Evolutionary conservation across 768 basidiomycete genomes (phyloP).

Genomic region (Collybiopsis luxurians): DNA sequence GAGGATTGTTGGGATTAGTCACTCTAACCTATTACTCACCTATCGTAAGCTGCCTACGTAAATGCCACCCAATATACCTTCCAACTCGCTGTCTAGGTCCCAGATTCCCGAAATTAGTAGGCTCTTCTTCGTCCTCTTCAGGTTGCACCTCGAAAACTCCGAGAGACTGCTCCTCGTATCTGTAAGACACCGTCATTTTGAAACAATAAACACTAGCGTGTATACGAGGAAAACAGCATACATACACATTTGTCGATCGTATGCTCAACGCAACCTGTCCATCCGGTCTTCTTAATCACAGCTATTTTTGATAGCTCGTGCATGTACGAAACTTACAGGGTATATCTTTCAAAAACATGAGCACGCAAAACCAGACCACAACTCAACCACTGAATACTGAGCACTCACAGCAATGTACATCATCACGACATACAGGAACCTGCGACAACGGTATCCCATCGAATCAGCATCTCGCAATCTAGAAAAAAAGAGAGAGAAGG

Average conservation of each 20-base stretch:
- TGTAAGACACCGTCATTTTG: conserved; percentile 12
- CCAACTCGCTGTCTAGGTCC: conserved; percentile 42
- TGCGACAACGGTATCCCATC: conserved; percentile 15
- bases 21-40: conserved; percentile 35
- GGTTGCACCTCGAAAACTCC: conserved; percentile 59
- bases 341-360: conserved; percentile 31
- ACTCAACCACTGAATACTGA: too few relatives aligned
- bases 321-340: conserved; percentile 26
- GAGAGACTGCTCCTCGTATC: conserved; percentile 71
- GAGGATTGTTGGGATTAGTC: too few relatives aligned
- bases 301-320: too few relatives aligned
- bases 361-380: conserved; percentile 6
- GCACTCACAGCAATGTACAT: conserved; percentile 63
- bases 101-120: conserved; percentile 33
- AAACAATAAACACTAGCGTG: background rate
- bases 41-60: conserved; percentile 59
- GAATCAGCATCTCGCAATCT: too few relatives aligned
- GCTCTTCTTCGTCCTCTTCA: conserved; percentile 49
- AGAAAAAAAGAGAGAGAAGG: background rate
- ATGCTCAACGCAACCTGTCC: conserved; percentile 64
- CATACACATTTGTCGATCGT: conserved; percentile 62
- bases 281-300: too few relatives aligned
- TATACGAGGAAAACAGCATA: background rate
- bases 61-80: conserved; percentile 50
- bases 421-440: conserved; percentile 74